Evolutionary conservation across 306 rosid species (phyloP).

Genomic region (Vigna unguiculata): DNA sequence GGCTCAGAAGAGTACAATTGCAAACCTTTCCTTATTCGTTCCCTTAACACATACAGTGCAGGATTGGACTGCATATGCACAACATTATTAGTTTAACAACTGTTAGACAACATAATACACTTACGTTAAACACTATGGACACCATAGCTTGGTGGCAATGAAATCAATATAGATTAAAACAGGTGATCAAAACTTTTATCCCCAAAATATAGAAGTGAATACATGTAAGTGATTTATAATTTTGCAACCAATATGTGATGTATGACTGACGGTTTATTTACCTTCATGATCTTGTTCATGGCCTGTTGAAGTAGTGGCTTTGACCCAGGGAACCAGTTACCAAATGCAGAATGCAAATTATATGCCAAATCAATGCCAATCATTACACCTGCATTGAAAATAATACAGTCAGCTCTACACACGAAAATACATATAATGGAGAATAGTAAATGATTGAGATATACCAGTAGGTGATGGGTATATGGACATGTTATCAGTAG

Average conservation of each 20-base stretch:
- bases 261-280: slow-evolving; percentile 33
- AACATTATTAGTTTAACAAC: slow-evolving; percentile 41
- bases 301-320: slow-evolving; percentile 98
- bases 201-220: neutral
- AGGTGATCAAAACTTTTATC: neutral
- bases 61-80: slow-evolving; percentile 90
- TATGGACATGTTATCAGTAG: slow-evolving; percentile 98
- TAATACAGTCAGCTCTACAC: neutral
- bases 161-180: neutral
- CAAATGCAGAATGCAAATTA: slow-evolving; percentile 97
- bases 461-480: slow-evolving; percentile 98
- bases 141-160: neutral
- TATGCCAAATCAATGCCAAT: slow-evolving; percentile 97
- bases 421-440: neutral
- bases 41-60: slow-evolving; percentile 96
- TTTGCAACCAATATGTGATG: slow-evolving; percentile 8
- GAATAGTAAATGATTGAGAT: neutral
- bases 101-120: slow-evolving; percentile 13
- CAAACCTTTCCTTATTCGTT: slow-evolving; percentile 96
- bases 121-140: neutral
- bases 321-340: slow-evolving; percentile 99
- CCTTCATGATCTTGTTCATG: slow-evolving; percentile 99
- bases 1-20: slow-evolving; percentile 99
- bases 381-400: slow-evolving; percentile 82
- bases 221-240: neutral